phyloP scores from a whole-genome alignment of 2,329 filamentous ascomycete species.

The Cordyceps pruinosa region DNA sequence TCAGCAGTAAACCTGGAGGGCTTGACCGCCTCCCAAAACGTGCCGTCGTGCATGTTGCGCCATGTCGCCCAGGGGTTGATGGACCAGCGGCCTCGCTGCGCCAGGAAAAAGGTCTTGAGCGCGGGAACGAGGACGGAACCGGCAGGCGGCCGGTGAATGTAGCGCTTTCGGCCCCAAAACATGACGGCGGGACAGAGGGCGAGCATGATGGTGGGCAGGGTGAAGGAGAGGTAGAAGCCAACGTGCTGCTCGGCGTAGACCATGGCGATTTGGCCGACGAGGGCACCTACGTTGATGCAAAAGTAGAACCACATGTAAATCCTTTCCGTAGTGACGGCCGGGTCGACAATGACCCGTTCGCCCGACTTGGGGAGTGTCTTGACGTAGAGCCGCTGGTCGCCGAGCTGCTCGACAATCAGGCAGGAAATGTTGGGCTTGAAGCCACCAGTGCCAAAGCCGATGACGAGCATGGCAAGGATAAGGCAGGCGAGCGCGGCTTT shows the following conservation, averaged over 20 bases:
- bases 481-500: slow-evolving; percentile 54
- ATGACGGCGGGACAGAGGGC: slow-evolving; percentile 57
- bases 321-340: slow-evolving; percentile 52
- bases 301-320: slow-evolving; percentile 68
- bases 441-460: slow-evolving; percentile 60
- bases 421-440: slow-evolving; percentile 70
- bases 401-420: slow-evolving; percentile 59
- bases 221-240: slow-evolving; percentile 66
- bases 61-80: slow-evolving; percentile 56
- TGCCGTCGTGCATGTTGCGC: slow-evolving; percentile 47
- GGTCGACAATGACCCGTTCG: slow-evolving; percentile 59
- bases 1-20: slow-evolving; percentile 53
- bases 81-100: slow-evolving; percentile 63
- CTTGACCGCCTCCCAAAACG: slow-evolving; percentile 63
- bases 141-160: slow-evolving; percentile 50
- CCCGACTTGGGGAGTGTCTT: slow-evolving; percentile 42
- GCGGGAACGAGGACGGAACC: slow-evolving; percentile 65
- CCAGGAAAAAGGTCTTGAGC: slow-evolving; percentile 51
- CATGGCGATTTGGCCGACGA: slow-evolving; percentile 58
- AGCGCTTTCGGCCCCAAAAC: slow-evolving; percentile 49
- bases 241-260: slow-evolving; percentile 68
- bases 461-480: slow-evolving; percentile 49
- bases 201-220: slow-evolving; percentile 61
- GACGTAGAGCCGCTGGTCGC: slow-evolving; percentile 47
- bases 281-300: slow-evolving; percentile 63